A percentile compares a stretch with the other conserved stretches of the same genome.
Evolutionary conservation across 768 basidiomycete species (phyloP).

Genomic region (Agrocybe chaxingu): DNA sequence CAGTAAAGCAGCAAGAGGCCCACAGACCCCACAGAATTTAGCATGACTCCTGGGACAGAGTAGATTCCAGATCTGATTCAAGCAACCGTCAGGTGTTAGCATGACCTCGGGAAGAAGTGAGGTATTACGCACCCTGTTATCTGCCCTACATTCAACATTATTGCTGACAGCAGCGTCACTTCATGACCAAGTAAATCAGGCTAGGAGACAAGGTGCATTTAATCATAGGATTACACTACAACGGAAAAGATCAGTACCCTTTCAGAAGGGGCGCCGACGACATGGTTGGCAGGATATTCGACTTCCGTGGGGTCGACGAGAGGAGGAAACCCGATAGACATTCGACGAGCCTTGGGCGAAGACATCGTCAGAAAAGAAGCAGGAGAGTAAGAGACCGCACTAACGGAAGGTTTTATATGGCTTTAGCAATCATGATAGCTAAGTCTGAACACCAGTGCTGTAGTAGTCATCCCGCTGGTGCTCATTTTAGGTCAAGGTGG

Average conservation of each 20-base stretch:
- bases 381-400: too few species aligned
- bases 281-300: background rate
- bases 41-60: constrained; percentile 30
- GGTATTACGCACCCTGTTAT: constrained; percentile 25
- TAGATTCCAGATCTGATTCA: constrained; percentile 31
- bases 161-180: constrained; percentile 31
- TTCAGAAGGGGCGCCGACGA: constrained; percentile 23
- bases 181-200: constrained; percentile 26
- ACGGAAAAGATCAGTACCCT: constrained; percentile 11
- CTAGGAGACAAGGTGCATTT: constrained; percentile 11
- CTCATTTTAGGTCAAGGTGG: constrained; percentile 5
- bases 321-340: too few species aligned
- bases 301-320: too few species aligned
- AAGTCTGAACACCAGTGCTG: too few species aligned
- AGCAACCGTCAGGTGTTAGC: background rate
- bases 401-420: too few species aligned
- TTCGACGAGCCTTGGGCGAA: too few species aligned
- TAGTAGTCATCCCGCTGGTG: too few species aligned
- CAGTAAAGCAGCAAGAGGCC: constrained; percentile 29
- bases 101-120: background rate
- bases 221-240: background rate
- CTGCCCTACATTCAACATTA: constrained; percentile 34
- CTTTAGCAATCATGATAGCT: too few species aligned
- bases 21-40: constrained; percentile 35
- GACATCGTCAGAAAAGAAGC: too few species aligned